Evolutionary conservation across 176 grass and related monocot species (phyloP).

Genomic region (Lolium multiflorum): DNA sequence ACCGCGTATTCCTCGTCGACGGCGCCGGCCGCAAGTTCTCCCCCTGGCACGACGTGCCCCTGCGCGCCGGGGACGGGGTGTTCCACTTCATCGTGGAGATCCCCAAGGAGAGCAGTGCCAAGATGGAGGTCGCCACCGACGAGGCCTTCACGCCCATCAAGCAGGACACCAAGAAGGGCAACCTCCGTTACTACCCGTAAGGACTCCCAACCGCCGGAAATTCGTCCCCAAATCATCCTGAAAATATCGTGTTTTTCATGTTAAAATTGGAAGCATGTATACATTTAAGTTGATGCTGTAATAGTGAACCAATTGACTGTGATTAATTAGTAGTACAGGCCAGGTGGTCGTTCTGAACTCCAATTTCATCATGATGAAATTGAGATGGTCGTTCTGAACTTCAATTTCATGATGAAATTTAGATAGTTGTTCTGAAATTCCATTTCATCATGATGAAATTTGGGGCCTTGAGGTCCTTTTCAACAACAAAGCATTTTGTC

Average conservation of each 20-base stretch:
- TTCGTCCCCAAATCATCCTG: background rate
- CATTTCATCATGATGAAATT: background rate
- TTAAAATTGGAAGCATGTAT: background rate
- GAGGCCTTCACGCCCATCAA: slow-evolving; percentile 94
- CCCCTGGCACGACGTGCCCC: slow-evolving; percentile 95
- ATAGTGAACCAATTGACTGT: background rate
- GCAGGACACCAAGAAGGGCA: slow-evolving; percentile 99
- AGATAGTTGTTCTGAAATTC: background rate
- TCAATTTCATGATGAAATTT: background rate
- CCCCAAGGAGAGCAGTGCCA: slow-evolving; percentile 95
- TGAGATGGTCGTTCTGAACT: background rate
- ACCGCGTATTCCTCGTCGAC: slow-evolving; percentile 94
- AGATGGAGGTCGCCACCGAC: slow-evolving; percentile 99
- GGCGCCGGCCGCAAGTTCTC: slow-evolving; percentile 69
- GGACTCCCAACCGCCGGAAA: slow-evolving; percentile 1
- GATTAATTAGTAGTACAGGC: background rate
- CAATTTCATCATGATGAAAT: no score
- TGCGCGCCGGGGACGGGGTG: slow-evolving; percentile 78
- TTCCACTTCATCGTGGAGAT: slow-evolving; percentile 98
- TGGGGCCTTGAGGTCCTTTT: background rate
- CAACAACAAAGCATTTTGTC: no score
- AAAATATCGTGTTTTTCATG: background rate
- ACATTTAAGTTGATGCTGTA: background rate
- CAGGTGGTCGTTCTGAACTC: background rate
- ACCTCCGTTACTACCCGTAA: slow-evolving; percentile 99